Conservation (phyloP, 2,329 filamentous ascomycete species). For the Septoria linicola region DNA sequence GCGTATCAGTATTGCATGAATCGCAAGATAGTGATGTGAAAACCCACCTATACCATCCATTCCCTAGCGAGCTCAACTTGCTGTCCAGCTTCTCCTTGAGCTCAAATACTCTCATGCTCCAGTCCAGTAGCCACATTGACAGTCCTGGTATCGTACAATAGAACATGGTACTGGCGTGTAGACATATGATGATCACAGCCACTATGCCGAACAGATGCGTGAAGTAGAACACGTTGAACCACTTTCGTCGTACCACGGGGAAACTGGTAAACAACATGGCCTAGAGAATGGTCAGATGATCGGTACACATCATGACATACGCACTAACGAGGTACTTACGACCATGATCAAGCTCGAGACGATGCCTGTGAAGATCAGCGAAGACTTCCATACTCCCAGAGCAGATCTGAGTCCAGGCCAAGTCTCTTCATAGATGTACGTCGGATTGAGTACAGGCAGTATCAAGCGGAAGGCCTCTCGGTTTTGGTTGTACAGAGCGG, state of each 20-base stretch:
- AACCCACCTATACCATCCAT: constrained; percentile 20
- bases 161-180: constrained; percentile 24
- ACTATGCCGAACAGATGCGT: constrained; percentile 20
- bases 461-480: constrained; percentile 9
- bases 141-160: constrained; percentile 24
- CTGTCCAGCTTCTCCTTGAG: constrained; percentile 14
- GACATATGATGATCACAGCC: constrained; percentile 21
- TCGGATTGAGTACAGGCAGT: constrained; percentile 21
- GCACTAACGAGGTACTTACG: not conserved
- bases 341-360: constrained; percentile 20
- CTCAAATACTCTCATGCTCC: constrained; percentile 17
- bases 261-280: constrained; percentile 20
- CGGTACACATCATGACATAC: not conserved
- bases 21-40: too few species aligned
- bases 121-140: constrained; percentile 22
- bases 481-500: constrained; percentile 1
- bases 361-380: constrained; percentile 23
- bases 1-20: constrained; percentile 1
- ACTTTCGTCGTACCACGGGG: constrained; percentile 16
- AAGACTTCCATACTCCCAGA: constrained; percentile 20
- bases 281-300: not conserved
- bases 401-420: constrained; percentile 20
- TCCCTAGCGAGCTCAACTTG: constrained; percentile 10
- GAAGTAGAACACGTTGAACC: constrained; percentile 26
- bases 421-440: constrained; percentile 21